These are phyloP conservation scores for Candida sanyiensis DNA, from an alignment of 805 yeast species.

Conservation along the genomic window DNA sequence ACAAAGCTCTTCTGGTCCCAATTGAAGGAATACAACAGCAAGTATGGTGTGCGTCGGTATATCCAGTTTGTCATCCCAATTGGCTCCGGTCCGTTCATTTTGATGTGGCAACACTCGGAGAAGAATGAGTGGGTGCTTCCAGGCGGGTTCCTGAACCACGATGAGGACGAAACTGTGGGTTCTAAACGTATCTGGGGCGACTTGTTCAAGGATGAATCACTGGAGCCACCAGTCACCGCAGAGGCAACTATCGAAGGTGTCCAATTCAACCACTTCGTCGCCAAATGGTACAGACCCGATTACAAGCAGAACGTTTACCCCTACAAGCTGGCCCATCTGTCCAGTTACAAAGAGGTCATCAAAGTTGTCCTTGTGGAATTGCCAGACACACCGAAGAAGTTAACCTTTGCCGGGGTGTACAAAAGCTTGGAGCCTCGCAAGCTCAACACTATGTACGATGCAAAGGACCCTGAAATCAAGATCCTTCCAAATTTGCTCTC, in stretches of 20 bases:
- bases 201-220: constrained; percentile 13
- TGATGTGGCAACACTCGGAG: constrained; percentile 6
- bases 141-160: constrained; percentile 12
- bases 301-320: constrained; percentile 13
- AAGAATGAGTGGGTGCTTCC: constrained; percentile 9
- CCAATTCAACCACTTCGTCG: constrained; percentile 7
- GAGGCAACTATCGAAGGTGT: constrained; percentile 6
- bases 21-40: constrained; percentile 6
- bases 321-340: constrained; percentile 10
- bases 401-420: constrained; percentile 8
- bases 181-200: constrained; percentile 10
- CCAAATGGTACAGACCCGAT: constrained; percentile 19
- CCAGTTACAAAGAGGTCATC: constrained; percentile 12
- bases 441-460: constrained; percentile 14
- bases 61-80: constrained; percentile 14
- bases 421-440: constrained; percentile 8
- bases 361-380: constrained; percentile 12
- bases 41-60: constrained; percentile 11
- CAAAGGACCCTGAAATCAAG: constrained; percentile 14
- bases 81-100: constrained; percentile 12
- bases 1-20: constrained; percentile 7
- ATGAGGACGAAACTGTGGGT: constrained; percentile 14
- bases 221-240: not conserved
- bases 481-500: constrained; percentile 32
- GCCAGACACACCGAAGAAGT: constrained; percentile 3